These are phyloP conservation scores for Karstenula rhodostoma DNA, from an alignment of 2,329 filamentous ascomycete genomes.

Conservation along the genomic window DNA sequence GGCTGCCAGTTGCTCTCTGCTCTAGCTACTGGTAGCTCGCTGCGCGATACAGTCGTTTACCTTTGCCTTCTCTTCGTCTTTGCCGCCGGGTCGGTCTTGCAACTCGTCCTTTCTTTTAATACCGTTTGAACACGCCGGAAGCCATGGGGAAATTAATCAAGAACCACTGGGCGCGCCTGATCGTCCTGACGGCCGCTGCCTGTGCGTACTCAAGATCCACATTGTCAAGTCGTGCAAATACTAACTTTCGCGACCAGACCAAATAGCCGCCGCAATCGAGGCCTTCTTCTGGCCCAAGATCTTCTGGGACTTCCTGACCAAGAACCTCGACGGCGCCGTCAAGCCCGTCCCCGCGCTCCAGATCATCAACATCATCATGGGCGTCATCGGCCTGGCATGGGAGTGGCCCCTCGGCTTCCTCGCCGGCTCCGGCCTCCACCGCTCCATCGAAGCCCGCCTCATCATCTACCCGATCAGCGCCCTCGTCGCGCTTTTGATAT, in stretches of 20 bases:
- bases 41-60: slow-evolving; percentile 37
- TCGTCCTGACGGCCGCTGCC: slow-evolving; percentile 82
- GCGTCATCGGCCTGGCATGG: slow-evolving; percentile 79
- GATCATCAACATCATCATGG: slow-evolving; percentile 86
- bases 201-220: slow-evolving; percentile 61
- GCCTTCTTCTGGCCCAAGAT: slow-evolving; percentile 99
- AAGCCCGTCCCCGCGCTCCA: slow-evolving; percentile 89
- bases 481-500: slow-evolving; percentile 78
- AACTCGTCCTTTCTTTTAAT: slow-evolving; percentile 34
- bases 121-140: slow-evolving; percentile 22
- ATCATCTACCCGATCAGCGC: slow-evolving; percentile 82
- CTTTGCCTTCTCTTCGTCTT: slow-evolving; percentile 24
- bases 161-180: slow-evolving; percentile 97
- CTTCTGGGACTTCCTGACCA: slow-evolving; percentile 96
- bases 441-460: slow-evolving; percentile 85
- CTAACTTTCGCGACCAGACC: slow-evolving; percentile 67
- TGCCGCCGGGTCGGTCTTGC: slow-evolving; percentile 37
- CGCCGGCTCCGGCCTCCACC: slow-evolving; percentile 80
- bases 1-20: slow-evolving; percentile 37
- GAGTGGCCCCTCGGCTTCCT: slow-evolving; percentile 86
- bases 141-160: slow-evolving; percentile 97
- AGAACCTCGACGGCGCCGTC: slow-evolving; percentile 84
- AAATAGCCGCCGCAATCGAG: slow-evolving; percentile 82
- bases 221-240: too few relatives aligned
- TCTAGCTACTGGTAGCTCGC: slow-evolving; percentile 50